A percentile compares a stretch with the other conserved stretches of the same genome.
phyloP scores from a whole-genome alignment of 2,329 filamentous ascomycete species.

The Camptophora hylomeconis region DNA sequence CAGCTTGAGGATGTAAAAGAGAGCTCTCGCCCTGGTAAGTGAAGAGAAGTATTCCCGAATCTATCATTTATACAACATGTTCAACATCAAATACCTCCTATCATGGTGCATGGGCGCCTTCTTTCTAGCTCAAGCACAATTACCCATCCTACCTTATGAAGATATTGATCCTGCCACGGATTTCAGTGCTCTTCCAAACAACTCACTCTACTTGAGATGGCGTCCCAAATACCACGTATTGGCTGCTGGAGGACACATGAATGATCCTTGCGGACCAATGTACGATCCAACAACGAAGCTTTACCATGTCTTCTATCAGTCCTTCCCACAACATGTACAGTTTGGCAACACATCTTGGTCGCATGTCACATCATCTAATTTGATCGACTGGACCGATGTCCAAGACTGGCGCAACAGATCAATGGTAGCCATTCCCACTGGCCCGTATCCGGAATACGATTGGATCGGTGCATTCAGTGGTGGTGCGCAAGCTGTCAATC shows the following conservation, averaged over 20 bases:
- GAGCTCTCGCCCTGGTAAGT: too few species aligned
- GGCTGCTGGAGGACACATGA: constrained; percentile 28
- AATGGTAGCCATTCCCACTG: background rate
- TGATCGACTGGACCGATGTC: constrained; percentile 24
- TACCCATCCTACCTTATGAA: too few species aligned
- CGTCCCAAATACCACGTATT: constrained; percentile 24
- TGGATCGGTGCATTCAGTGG: constrained; percentile 27
- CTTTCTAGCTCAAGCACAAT: too few species aligned
- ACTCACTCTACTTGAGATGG: constrained; percentile 11
- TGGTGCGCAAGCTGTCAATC: constrained; percentile 20
- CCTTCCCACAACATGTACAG: constrained; percentile 28
- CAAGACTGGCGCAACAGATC: constrained; percentile 14
- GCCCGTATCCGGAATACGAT: constrained; percentile 23
- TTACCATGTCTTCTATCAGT: constrained; percentile 31
- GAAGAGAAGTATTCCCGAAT: too few species aligned
- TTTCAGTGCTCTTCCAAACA: too few species aligned
- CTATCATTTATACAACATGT: too few species aligned
- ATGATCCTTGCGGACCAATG: constrained; percentile 29
- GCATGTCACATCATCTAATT: constrained; percentile 24
- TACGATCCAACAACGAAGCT: constrained; percentile 25
- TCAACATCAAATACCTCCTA: too few species aligned
- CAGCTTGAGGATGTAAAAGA: too few species aligned
- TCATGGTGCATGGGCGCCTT: too few species aligned
- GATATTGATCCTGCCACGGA: too few species aligned
- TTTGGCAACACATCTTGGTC: constrained; percentile 34